Evolutionary conservation across 192 early-diverging fungal species (phyloP).

Genomic region (Podila epicladia): DNA sequence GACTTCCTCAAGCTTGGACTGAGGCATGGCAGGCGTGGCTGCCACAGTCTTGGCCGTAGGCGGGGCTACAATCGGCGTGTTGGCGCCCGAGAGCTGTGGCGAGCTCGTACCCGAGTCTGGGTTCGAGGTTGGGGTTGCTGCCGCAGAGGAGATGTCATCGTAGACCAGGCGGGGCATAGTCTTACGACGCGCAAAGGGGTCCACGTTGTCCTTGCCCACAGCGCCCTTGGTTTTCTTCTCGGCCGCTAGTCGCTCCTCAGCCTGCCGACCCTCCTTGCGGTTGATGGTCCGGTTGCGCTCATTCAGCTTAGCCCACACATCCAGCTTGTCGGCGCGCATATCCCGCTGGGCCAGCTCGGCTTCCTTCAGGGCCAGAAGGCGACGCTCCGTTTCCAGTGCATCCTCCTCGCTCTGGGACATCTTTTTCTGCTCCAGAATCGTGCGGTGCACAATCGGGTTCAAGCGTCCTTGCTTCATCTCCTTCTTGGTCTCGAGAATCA

Average conservation of each 20-base stretch:
- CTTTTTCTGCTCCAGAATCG: conserved; percentile 36
- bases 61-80: neutral
- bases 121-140: conserved; percentile 15
- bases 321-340: conserved; percentile 46
- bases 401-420: conserved; percentile 59
- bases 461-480: conserved; percentile 47
- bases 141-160: conserved; percentile 19
- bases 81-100: neutral
- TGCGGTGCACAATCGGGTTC: conserved; percentile 39
- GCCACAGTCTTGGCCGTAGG: conserved; percentile 17
- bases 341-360: conserved; percentile 25
- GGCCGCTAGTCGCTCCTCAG: conserved; percentile 34
- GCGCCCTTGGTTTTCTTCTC: conserved; percentile 34
- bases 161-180: conserved; percentile 48
- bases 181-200: conserved; percentile 53
- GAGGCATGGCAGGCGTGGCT: conserved; percentile 40
- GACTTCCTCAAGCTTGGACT: conserved; percentile 35
- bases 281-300: conserved; percentile 63
- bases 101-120: conserved; percentile 13
- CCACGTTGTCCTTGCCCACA: conserved; percentile 19
- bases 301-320: conserved; percentile 65
- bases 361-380: conserved; percentile 43
- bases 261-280: conserved; percentile 53
- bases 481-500: conserved; percentile 70
- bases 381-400: conserved; percentile 63